Percentiles rank a stretch among this genome's conserved stretches.
Conservation (phyloP, 2,329 filamentous ascomycete species). For the Ophiostoma himal-ulmi region DNA sequence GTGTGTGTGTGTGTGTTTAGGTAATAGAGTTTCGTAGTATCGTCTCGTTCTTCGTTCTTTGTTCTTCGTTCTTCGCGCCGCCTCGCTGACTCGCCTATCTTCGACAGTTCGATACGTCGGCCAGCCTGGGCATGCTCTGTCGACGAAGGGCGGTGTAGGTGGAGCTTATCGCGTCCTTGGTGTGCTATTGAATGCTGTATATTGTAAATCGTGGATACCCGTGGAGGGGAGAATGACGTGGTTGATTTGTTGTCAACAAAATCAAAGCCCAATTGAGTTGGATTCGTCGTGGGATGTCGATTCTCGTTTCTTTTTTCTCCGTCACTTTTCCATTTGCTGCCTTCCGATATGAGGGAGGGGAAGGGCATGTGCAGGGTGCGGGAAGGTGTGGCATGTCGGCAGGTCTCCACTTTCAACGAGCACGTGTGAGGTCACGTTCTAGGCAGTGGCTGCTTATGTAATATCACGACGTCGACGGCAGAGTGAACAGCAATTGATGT, state of each 20-base stretch:
- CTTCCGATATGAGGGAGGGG: not conserved
- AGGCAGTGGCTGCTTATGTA: not conserved
- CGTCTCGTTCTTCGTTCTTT: not conserved
- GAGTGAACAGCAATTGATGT: not conserved
- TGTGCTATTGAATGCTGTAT: not conserved
- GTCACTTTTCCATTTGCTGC: constrained; percentile 8
- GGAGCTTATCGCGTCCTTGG: not conserved
- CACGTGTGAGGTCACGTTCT: not conserved
- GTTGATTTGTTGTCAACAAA: not conserved
- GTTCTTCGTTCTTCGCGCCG: not conserved
- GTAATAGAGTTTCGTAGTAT: not conserved
- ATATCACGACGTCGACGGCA: not conserved
- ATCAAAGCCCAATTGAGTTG: not conserved
- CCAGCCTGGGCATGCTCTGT: constrained; percentile 14
- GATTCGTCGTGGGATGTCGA: not conserved
- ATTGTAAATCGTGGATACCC: not conserved
- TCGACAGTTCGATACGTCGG: constrained; percentile 10
- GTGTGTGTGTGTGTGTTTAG: not conserved
- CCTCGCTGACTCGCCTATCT: constrained; percentile 11
- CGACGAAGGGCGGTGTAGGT: constrained; percentile 11
- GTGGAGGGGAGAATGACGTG: not conserved
- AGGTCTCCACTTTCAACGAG: not conserved
- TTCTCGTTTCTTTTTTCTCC: constrained; percentile 7
- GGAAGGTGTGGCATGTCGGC: constrained; percentile 1
- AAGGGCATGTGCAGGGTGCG: constrained; percentile 7